These are phyloP conservation scores for Rhododendron simsii DNA, from an alignment of 148 eudicot genomes.

Conservation along the genomic window DNA sequence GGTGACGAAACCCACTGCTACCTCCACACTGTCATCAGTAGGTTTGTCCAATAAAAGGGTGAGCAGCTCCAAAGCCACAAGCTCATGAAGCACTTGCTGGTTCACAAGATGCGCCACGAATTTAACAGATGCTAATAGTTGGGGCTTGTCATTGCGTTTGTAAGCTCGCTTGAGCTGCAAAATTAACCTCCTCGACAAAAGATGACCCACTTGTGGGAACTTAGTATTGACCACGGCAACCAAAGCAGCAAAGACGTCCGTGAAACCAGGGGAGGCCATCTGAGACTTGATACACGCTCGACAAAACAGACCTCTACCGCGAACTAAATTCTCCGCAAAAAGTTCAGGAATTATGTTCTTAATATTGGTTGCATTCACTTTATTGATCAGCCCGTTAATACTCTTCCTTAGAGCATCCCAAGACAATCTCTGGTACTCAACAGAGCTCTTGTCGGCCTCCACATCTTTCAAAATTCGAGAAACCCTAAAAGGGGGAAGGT, in stretches of 20 bases:
- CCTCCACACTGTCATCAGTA: slow-evolving; percentile 93
- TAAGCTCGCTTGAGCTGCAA: slow-evolving; percentile 77
- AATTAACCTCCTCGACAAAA: slow-evolving; percentile 63
- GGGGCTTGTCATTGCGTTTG: slow-evolving; percentile 93
- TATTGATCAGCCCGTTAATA: slow-evolving; percentile 80
- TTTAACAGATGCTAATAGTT: slow-evolving; percentile 77
- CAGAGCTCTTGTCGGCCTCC: slow-evolving; percentile 59
- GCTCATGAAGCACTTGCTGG: slow-evolving; percentile 87
- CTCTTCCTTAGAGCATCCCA: slow-evolving; percentile 96
- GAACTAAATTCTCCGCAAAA: slow-evolving; percentile 68
- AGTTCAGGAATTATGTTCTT: slow-evolving; percentile 76
- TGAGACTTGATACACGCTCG: slow-evolving; percentile 89
- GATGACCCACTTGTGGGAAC: slow-evolving; percentile 80
- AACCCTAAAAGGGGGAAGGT: background rate
- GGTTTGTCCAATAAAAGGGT: slow-evolving; percentile 70
- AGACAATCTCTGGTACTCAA: slow-evolving; percentile 73
- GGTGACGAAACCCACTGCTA: slow-evolving; percentile 89
- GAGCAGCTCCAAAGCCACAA: slow-evolving; percentile 75
- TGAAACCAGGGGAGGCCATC: slow-evolving; percentile 88
- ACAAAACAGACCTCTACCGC: slow-evolving; percentile 84
- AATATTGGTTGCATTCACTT: slow-evolving; percentile 73
- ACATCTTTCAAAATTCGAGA: slow-evolving; percentile 20
- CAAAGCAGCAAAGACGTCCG: slow-evolving; percentile 79
- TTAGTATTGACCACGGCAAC: slow-evolving; percentile 84
- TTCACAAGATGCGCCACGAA: slow-evolving; percentile 88